Evolutionary conservation across 805 yeast species (phyloP).

Genomic region (Barnettozyma vustinii): DNA sequence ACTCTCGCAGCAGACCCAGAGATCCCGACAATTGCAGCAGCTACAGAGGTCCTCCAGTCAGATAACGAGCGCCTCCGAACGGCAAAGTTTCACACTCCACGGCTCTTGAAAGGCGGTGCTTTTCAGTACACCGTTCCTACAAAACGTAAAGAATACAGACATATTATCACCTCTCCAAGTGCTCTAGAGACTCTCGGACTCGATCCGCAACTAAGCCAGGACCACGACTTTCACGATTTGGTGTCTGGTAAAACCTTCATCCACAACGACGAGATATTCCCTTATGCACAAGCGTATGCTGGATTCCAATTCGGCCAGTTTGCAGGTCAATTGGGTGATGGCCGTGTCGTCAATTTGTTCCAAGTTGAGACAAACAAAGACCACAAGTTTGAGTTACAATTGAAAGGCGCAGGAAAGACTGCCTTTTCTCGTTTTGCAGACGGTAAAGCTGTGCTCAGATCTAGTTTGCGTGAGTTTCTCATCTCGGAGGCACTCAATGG

Average conservation of each 20-base stretch:
- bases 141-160: conserved; percentile 43
- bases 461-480: conserved; percentile 83
- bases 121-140: conserved; percentile 75
- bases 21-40: conserved; percentile 27
- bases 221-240: conserved; percentile 44
- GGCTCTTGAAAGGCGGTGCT: conserved; percentile 53
- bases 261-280: conserved; percentile 46
- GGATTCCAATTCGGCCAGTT: conserved; percentile 95
- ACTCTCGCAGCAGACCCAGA: conserved; percentile 24
- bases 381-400: conserved; percentile 54
- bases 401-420: conserved; percentile 90
- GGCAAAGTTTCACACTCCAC: conserved; percentile 41
- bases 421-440: conserved; percentile 95
- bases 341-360: conserved; percentile 80
- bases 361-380: conserved; percentile 48
- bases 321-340: conserved; percentile 98
- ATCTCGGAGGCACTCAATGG: conserved; percentile 77
- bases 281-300: conserved; percentile 89
- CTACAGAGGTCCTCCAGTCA: conserved; percentile 24
- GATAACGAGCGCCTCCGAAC: conserved; percentile 14
- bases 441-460: conserved; percentile 88
- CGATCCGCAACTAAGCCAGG: conserved; percentile 29
- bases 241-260: conserved; percentile 55
- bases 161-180: conserved; percentile 50
- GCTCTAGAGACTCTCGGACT: conserved; percentile 65